Evolutionary conservation across 2,329 filamentous ascomycete genomes (phyloP).

Genomic region (Colletotrichum cordylinicola): DNA sequence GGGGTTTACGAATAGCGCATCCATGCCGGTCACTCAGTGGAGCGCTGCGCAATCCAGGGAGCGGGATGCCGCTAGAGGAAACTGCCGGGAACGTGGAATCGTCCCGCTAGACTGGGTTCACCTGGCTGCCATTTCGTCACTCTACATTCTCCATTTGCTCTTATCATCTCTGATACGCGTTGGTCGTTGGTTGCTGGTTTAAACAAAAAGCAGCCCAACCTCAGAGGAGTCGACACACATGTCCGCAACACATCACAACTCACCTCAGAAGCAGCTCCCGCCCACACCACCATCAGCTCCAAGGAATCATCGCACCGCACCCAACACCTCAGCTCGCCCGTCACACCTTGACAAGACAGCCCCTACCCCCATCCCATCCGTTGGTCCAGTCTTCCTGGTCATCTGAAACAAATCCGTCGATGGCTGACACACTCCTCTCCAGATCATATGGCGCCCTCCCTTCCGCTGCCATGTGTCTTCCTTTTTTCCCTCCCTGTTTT

Average conservation of each 20-base stretch:
- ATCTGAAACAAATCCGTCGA: conserved; percentile 21
- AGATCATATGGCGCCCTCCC: background rate
- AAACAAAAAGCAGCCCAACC: background rate
- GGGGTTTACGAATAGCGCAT: background rate
- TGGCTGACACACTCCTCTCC: conserved; percentile 16
- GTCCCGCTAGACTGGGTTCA: background rate
- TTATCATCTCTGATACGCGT: background rate
- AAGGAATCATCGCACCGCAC: background rate
- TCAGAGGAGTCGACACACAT: background rate
- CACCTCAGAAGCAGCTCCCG: background rate
- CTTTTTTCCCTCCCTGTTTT: background rate
- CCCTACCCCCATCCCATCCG: background rate
- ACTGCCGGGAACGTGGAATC: background rate
- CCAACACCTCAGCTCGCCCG: background rate
- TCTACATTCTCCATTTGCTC: background rate
- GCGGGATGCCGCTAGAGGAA: background rate
- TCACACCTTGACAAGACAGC: background rate
- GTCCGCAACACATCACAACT: background rate
- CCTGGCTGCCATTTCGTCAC: background rate
- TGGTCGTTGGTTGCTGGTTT: background rate
- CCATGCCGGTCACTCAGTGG: background rate
- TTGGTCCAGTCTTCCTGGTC: conserved; percentile 11
- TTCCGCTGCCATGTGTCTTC: background rate
- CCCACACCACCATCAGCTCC: background rate
- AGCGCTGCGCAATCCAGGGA: background rate